Percentiles rank a stretch among this genome's conserved stretches.
phyloP scores from a whole-genome alignment of 2,329 filamentous ascomycete species.

The Pseudocercospora macadamiae region DNA sequence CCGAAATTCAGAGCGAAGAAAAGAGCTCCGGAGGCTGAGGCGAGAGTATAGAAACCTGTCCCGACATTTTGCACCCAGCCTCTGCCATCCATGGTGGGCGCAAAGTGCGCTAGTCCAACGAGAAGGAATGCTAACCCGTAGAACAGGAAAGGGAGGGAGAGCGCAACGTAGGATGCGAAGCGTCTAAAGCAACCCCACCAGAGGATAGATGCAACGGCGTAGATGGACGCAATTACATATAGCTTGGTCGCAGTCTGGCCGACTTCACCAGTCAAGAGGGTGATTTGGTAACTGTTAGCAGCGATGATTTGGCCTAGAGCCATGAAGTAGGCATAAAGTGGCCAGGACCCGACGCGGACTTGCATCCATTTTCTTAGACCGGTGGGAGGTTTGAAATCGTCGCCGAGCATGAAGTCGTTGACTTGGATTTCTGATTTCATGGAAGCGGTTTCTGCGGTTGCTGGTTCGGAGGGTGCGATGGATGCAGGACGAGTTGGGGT shows the following conservation, averaged over 20 bases:
- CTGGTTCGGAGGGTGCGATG: constrained; percentile 13
- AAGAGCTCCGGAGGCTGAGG: constrained; percentile 63
- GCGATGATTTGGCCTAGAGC: constrained; percentile 65
- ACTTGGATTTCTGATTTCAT: constrained; percentile 19
- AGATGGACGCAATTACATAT: constrained; percentile 62
- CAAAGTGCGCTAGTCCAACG: constrained; percentile 61
- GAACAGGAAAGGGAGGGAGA: constrained; percentile 63
- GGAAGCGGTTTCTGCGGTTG: constrained; percentile 33
- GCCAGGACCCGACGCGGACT: constrained; percentile 62
- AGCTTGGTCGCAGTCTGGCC: constrained; percentile 61
- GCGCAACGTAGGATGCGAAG: constrained; percentile 57
- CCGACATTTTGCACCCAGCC: constrained; percentile 62
- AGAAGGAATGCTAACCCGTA: constrained; percentile 65
- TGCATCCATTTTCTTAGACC: constrained; percentile 62
- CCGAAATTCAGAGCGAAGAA: constrained; percentile 68
- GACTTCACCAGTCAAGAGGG: constrained; percentile 63
- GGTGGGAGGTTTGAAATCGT: constrained; percentile 57
- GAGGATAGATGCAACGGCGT: constrained; percentile 57
- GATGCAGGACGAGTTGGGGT: constrained; percentile 9
- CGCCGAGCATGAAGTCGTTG: constrained; percentile 56
- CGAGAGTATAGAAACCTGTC: constrained; percentile 62
- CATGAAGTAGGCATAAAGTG: constrained; percentile 63
- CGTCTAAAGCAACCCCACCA: constrained; percentile 66
- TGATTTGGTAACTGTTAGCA: constrained; percentile 68
- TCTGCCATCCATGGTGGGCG: constrained; percentile 42